phyloP scores from a whole-genome alignment of 352 stramenopile genomes.

The Plasmopara halstedii region DNA sequence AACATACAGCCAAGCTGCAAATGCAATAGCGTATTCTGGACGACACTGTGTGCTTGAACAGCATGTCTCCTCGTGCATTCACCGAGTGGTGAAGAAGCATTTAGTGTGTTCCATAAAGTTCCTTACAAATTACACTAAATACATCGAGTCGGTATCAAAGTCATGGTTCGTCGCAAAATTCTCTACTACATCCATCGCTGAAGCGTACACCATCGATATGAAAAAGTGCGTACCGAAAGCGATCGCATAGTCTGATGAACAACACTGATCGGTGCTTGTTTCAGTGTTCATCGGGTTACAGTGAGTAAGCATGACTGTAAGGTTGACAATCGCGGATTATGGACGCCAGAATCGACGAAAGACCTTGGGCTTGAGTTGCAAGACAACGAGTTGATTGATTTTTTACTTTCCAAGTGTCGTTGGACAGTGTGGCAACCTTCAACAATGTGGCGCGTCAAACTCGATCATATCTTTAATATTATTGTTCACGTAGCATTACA shows the following conservation, averaged over 20 bases:
- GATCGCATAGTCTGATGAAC: neutral
- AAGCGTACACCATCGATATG: constrained; percentile 40
- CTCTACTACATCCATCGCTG: constrained; percentile 44
- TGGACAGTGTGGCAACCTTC: constrained; percentile 58
- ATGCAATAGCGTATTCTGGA: constrained; percentile 25
- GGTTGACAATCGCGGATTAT: constrained; percentile 38
- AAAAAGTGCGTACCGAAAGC: constrained; percentile 30
- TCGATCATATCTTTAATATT: constrained; percentile 59
- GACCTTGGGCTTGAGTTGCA: constrained; percentile 35
- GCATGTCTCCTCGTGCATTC: constrained; percentile 36
- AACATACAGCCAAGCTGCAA: constrained; percentile 20
- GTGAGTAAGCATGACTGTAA: constrained; percentile 49
- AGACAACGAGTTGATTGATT: constrained; percentile 21
- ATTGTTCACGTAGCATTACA: constrained; percentile 34
- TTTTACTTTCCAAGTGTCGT: constrained; percentile 31
- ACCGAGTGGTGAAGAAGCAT: constrained; percentile 43
- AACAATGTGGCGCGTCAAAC: constrained; percentile 53
- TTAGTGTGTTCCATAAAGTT: constrained; percentile 34
- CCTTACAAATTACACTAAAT: constrained; percentile 34
- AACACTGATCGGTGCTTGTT: neutral
- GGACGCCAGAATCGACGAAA: constrained; percentile 10
- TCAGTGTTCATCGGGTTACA: constrained; percentile 40
- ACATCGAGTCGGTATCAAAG: constrained; percentile 47
- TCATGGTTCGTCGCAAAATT: constrained; percentile 56
- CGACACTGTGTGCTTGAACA: constrained; percentile 54